These are phyloP conservation scores for Suillus lakei DNA, from an alignment of 768 basidiomycete genomes.

Conservation along the genomic window DNA sequence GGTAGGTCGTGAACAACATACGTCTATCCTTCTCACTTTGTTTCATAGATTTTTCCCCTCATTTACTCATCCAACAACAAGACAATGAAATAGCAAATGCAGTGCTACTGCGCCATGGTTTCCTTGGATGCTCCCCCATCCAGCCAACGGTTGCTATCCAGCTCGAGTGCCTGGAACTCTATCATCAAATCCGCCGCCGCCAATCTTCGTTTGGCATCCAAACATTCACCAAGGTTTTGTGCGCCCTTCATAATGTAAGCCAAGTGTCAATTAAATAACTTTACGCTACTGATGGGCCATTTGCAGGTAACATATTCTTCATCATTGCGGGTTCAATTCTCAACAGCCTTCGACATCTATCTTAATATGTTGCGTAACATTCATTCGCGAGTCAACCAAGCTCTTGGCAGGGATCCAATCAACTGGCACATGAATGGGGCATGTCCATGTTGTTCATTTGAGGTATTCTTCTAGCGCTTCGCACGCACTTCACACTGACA, in stretches of 20 bases:
- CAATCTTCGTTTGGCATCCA: not conserved
- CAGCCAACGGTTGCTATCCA: not conserved
- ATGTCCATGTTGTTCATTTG: not conserved
- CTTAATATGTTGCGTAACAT: no score
- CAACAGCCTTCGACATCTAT: not conserved
- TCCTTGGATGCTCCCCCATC: not conserved
- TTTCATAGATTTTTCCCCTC: not conserved
- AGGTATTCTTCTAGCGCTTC: not conserved
- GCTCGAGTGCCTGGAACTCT: not conserved
- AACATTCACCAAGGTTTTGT: not conserved
- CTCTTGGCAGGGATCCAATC: not conserved
- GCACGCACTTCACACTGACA: not conserved
- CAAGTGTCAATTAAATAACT: not conserved
- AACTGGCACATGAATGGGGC: not conserved
- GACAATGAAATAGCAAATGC: not conserved
- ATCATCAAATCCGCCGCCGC: not conserved
- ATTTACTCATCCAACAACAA: not conserved
- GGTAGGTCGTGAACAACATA: not conserved
- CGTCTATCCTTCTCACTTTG: not conserved
- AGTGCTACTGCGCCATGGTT: not conserved
- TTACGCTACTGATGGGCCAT: not conserved
- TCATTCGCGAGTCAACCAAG: not conserved
- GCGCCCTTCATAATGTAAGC: not conserved
- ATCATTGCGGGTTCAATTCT: not conserved
- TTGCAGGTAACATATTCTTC: not conserved